Evolutionary conservation across 176 grass and related monocot species (phyloP).

Genomic region (Zea mays): DNA sequence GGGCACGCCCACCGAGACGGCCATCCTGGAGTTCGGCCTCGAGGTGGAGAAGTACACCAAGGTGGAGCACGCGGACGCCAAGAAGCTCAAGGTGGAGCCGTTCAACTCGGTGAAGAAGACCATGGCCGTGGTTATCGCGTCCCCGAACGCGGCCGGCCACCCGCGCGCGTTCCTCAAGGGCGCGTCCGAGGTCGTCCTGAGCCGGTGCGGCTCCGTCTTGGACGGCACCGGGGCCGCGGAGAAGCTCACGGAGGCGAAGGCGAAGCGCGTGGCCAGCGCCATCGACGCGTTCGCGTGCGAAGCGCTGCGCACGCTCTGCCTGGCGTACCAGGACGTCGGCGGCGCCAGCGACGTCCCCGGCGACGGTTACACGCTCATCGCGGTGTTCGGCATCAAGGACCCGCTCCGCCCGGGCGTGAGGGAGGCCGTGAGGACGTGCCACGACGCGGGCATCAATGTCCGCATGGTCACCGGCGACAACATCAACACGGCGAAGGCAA

Average conservation of each 20-base stretch:
- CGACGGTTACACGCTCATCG: constrained; percentile 75
- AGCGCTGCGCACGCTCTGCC: constrained; percentile 86
- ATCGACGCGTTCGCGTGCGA: constrained; percentile 80
- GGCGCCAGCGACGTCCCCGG: constrained; percentile 52
- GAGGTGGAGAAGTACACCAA: constrained; percentile 54
- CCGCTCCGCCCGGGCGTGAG: constrained; percentile 77
- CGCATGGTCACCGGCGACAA: constrained; percentile 98
- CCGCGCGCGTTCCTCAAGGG: constrained; percentile 72
- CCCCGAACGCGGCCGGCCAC: constrained; percentile 47
- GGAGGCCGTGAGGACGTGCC: constrained; percentile 77
- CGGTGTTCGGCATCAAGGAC: constrained; percentile 94
- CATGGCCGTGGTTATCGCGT: constrained; percentile 70
- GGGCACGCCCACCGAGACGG: constrained; percentile 92
- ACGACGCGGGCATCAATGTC: constrained; percentile 75
- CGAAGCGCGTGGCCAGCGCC: constrained; percentile 50
- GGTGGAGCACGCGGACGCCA: constrained; percentile 32
- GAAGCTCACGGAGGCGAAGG: constrained; percentile 48
- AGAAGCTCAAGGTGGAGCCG: constrained; percentile 79
- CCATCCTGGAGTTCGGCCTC: constrained; percentile 86
- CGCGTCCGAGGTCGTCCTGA: constrained; percentile 80
- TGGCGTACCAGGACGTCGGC: constrained; percentile 81
- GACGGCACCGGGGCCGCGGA: constrained; percentile 51
- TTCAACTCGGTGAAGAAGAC: constrained; percentile 98
- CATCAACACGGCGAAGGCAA: constrained; percentile 92
- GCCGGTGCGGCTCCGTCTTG: constrained; percentile 57